Conservation (phyloP, 495 filamentous ascomycete genomes). For the Daldinia childiae region DNA sequence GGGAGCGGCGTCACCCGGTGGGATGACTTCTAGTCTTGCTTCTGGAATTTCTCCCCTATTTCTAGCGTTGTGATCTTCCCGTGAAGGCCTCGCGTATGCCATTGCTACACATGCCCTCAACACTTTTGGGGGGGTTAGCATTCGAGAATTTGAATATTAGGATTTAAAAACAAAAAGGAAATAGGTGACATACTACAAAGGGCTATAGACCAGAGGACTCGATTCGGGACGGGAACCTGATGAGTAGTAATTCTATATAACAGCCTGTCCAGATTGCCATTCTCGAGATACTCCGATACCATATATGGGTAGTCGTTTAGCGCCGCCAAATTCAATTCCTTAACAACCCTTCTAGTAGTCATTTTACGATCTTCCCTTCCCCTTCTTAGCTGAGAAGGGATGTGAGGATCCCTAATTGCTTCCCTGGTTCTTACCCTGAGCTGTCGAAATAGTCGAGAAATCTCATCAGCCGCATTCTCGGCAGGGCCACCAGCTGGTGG, state of each 20-base stretch:
- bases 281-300: constrained; percentile 17
- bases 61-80: neutral
- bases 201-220: constrained; percentile 17
- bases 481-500: neutral
- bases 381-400: neutral
- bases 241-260: neutral
- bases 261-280: constrained; percentile 11
- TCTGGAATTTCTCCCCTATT: neutral
- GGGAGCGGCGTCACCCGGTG: neutral
- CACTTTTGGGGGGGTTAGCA: constrained; percentile 16
- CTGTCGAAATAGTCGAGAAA: neutral
- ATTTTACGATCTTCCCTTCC: neutral
- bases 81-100: constrained; percentile 8
- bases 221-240: neutral
- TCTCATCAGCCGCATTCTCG: neutral
- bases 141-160: too few species aligned
- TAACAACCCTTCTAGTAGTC: neutral
- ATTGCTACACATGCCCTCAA: constrained; percentile 15
- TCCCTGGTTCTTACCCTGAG: neutral
- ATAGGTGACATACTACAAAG: constrained; percentile 20
- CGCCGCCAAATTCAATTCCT: neutral
- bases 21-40: neutral
- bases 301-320: neutral
- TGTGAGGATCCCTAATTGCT: neutral
- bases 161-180: neutral